phyloP scores from a whole-genome alignment of 352 stramenopile species.

The Pythium rishiriense region DNA sequence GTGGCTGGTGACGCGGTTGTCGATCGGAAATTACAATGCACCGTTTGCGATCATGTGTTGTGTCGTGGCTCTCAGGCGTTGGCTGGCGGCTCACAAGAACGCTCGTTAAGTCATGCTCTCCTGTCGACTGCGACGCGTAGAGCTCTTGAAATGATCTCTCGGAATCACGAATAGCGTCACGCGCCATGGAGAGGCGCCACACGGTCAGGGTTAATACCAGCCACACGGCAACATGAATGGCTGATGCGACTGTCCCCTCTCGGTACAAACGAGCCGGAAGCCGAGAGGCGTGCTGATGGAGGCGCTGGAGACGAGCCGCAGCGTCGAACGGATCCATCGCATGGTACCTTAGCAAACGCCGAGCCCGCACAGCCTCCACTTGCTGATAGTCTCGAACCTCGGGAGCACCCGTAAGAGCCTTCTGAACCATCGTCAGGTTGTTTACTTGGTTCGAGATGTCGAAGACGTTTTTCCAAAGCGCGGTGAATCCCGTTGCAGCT shows the following conservation, averaged over 20 bases:
- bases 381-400: conserved; percentile 17
- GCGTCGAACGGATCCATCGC: conserved; percentile 39
- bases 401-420: not conserved
- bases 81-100: not conserved
- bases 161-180: conserved; percentile 32
- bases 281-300: conserved; percentile 25
- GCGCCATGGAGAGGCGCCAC: conserved; percentile 33
- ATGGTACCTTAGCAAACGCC: conserved; percentile 29
- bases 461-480: not conserved
- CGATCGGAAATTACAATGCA: conserved; percentile 22
- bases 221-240: conserved; percentile 24
- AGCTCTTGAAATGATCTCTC: conserved; percentile 28
- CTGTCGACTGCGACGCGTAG: conserved; percentile 18
- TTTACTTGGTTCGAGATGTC: conserved; percentile 3
- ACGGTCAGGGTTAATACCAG: conserved; percentile 27
- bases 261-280: conserved; percentile 23
- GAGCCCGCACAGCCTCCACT: conserved; percentile 22
- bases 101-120: conserved; percentile 11
- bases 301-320: conserved; percentile 19
- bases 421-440: conserved; percentile 15
- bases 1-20: not conserved
- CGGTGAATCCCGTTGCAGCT: not conserved
- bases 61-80: not conserved
- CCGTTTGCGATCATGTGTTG: not conserved
- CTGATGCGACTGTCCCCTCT: conserved; percentile 15